Base-by-base conservation (phyloP, 2,329 filamentous ascomycete genomes). In the Parascedosporium putredinis region DNA sequence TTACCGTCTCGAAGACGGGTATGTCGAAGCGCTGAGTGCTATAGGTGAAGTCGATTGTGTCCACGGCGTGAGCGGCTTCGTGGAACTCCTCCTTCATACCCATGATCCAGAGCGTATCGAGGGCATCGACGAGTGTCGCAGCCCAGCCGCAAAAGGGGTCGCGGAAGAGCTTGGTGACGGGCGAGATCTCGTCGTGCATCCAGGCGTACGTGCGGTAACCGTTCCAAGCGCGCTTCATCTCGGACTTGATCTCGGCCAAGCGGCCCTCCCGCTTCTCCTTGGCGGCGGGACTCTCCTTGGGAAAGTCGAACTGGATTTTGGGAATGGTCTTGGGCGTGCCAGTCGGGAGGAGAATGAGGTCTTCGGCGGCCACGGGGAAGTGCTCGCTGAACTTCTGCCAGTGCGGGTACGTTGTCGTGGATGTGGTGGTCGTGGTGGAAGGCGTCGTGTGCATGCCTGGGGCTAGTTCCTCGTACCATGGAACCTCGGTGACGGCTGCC, bases 121-220 rank as follows among this genome's bases (percentile, higher is more conserved):
- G 68, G 1, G 79, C 72, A 68, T 95, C 89, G 4, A 95, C 86
- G 53, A 95, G 63, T 0, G 89, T 94, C 14, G 89, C 89, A 16
- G 86, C 86, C 89, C 89, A 95, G 46, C 86, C 88, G 61, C 88
- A 91, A 64, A 97, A 97, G 0, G 88, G 87, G 60, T 96, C 86
- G 16, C 79, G 78, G 55, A 72, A 79, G 12, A 68, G 70, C 47
- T 82, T 82, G 25, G 79, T 77, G 8, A 91, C 71, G 2, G 93
- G 93, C 42, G 69, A 75, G 14, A 97, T 67, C 68, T 97, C 93
- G 60, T 97, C 93, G 57, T 94, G 86, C 54, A 83, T 78, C 80
- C 87, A 93, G 9, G 90, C 91, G 58, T 82, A 74, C 53, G 80
- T 73, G 60, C 78, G 85, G 67, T 97, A 97, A 31, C 86, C 88